Evolutionary conservation across 371 early-diverging fungal species (phyloP).

Genomic region (Syncephalastrum monosporum): DNA sequence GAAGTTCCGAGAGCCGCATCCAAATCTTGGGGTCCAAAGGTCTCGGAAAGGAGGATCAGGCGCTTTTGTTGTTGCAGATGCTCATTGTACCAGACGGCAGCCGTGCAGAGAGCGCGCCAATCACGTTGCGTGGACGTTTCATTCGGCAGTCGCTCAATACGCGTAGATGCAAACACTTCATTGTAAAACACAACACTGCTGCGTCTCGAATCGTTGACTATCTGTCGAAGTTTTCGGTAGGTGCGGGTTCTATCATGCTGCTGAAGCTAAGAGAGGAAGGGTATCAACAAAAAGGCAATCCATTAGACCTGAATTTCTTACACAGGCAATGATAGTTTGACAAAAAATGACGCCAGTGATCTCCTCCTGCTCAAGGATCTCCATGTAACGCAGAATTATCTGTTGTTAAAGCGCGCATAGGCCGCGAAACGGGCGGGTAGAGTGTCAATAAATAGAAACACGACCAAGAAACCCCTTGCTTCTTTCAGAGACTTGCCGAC

Average conservation of each 20-base stretch:
- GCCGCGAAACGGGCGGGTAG: neutral
- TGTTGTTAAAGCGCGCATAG: conserved; percentile 14
- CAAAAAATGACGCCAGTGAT: conserved; percentile 62
- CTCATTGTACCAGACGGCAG: conserved; percentile 57
- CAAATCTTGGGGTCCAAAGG: conserved; percentile 8
- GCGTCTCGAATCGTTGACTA: conserved; percentile 55
- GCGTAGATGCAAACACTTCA: conserved; percentile 56
- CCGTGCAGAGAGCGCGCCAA: conserved; percentile 56
- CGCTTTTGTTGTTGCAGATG: conserved; percentile 42
- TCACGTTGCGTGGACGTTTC: conserved; percentile 52
- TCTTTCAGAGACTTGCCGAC: conserved; percentile 40
- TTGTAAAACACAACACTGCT: conserved; percentile 66
- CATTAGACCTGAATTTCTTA: conserved; percentile 16
- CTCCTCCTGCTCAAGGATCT: conserved; percentile 59
- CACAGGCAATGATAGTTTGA: conserved; percentile 67
- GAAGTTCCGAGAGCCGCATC: conserved; percentile 1
- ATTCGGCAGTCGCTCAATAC: conserved; percentile 38
- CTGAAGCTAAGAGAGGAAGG: conserved; percentile 43
- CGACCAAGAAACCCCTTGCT: conserved; percentile 8
- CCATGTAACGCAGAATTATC: conserved; percentile 59
- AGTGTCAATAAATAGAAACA: neutral
- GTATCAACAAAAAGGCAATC: neutral
- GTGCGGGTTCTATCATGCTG: conserved; percentile 61
- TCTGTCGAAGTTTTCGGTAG: conserved; percentile 60
- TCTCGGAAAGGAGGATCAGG: conserved; percentile 60